Base-by-base conservation (phyloP, 345 rosid species). In the Ceriops zippeliana region DNA sequence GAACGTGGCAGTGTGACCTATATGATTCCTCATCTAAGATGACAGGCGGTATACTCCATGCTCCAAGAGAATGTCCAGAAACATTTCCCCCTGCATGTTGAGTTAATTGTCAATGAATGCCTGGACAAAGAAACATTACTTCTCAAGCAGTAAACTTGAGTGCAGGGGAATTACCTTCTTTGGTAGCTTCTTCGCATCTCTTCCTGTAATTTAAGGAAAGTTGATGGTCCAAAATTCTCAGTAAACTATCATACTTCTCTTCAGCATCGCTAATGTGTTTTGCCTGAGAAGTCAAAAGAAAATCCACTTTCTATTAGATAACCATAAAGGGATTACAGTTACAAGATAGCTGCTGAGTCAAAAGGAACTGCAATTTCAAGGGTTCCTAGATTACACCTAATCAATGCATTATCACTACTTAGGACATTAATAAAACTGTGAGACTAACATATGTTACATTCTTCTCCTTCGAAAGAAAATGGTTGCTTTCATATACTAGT, bases 141-240 rank as follows among this genome's bases (percentile, higher is more conserved):
- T 22, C 63, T 59, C 49, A 31, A 7, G 7, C 17, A 3, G 17
- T 7, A 53, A 58, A 13, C 61, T 66, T 49, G 47, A 32, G 53
- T 61, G 49, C 37, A 11, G 3, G 22, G 11, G 68, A 52, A n/a
- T 67, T 81, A 90, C 97, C 97, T 88, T 90, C 98, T 80, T 64
- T 76, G 22, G 92, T 89, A 76, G 97, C 98, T 73, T 93, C 96
- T 77, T 83, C 82, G 3, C 98, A 89, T 87, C 98, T 84, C 79
- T 78, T 87, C 74, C 82, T 77, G 75, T 93, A 93, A 34, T 75
- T 73, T 20, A 30, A 68, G 16, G 95, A 87, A 62, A 90, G 78
- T 30, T 79, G 83, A 63, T 90, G 89, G 58, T 89, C 96, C 71
- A 90, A 75, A 0, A 81, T 61, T 74, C 79, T 79, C 79, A 88